Evolutionary conservation across 768 basidiomycete species (phyloP).

Genomic region (Asterophora lycoperdoides): DNA sequence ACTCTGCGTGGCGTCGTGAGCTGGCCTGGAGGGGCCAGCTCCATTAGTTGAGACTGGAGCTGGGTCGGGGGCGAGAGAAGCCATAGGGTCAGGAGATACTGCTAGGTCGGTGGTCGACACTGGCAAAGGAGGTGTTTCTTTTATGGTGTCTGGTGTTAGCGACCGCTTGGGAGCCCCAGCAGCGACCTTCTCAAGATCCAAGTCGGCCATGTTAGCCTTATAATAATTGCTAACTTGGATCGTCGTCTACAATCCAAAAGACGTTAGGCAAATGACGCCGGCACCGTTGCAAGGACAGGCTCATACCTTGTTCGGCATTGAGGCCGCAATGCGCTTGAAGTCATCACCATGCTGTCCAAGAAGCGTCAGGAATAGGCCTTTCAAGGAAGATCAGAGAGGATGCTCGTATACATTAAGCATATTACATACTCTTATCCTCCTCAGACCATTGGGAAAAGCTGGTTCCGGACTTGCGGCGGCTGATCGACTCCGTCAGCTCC

Average conservation of each 20-base stretch:
- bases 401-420: neutral
- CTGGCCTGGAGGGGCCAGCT: neutral
- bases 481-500: slow-evolving; percentile 17
- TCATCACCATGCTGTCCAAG: slow-evolving; percentile 62
- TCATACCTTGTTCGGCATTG: slow-evolving; percentile 50
- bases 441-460: slow-evolving; percentile 54
- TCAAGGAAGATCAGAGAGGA: slow-evolving; percentile 12
- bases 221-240: slow-evolving; percentile 54
- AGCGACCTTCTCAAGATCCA: slow-evolving; percentile 39
- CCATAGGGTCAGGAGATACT: slow-evolving; percentile 17
- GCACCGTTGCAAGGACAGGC: neutral
- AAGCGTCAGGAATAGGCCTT: slow-evolving; percentile 51
- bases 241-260: slow-evolving; percentile 39
- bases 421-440: slow-evolving; percentile 56
- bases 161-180: slow-evolving; percentile 40
- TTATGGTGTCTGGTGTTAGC: slow-evolving; percentile 27
- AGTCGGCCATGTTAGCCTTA: slow-evolving; percentile 36
- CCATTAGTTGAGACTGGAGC: slow-evolving; percentile 1
- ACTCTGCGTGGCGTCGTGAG: neutral
- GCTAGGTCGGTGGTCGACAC: slow-evolving; percentile 16
- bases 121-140: slow-evolving; percentile 20
- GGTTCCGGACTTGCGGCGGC: slow-evolving; percentile 23
- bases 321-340: slow-evolving; percentile 64
- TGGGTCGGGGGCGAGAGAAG: slow-evolving; percentile 15
- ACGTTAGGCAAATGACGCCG: neutral